These are phyloP conservation scores for Annulohypoxylon moriforme DNA, from an alignment of 495 filamentous ascomycete species.

Conservation along the genomic window DNA sequence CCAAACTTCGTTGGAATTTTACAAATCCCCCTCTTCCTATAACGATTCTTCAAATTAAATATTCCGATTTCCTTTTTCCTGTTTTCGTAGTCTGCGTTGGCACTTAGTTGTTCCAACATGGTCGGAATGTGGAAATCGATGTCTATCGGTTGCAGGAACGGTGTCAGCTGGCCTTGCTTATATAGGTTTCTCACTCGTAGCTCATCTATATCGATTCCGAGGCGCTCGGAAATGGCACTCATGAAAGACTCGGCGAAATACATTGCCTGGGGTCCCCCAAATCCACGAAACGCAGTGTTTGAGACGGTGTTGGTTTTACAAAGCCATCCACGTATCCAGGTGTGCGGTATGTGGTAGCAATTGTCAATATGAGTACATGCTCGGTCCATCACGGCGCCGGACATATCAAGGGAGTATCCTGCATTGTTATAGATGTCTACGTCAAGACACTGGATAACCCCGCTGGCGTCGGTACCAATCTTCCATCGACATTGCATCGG, in stretches of 20 bases:
- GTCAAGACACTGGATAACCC: conserved; percentile 83
- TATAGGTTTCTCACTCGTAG: conserved; percentile 84
- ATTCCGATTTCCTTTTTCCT: conserved; percentile 72
- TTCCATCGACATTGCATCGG: conserved; percentile 85
- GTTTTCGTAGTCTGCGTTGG: conserved; percentile 71
- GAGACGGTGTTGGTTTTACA: conserved; percentile 89
- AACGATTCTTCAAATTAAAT: conserved; percentile 80
- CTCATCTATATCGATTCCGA: conserved; percentile 76
- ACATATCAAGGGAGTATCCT: conserved; percentile 86
- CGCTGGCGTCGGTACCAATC: conserved; percentile 81
- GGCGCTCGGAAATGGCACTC: conserved; percentile 77
- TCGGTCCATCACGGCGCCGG: conserved; percentile 80
- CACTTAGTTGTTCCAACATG: conserved; percentile 80
- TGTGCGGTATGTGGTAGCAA: conserved; percentile 80
- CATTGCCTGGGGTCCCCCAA: conserved; percentile 87
- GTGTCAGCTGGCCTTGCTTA: conserved; percentile 74
- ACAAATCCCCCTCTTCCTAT: conserved; percentile 85
- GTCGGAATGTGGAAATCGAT: conserved; percentile 83
- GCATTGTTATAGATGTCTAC: conserved; percentile 85
- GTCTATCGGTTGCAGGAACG: conserved; percentile 82
- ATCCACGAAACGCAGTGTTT: conserved; percentile 89
- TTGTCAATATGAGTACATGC: conserved; percentile 79
- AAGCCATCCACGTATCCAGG: conserved; percentile 81
- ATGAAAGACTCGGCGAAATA: conserved; percentile 84
- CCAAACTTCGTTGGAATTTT: conserved; percentile 82